phyloP scores from a whole-genome alignment of 139 green algal species.

The Coccomyxa sp. region DNA sequence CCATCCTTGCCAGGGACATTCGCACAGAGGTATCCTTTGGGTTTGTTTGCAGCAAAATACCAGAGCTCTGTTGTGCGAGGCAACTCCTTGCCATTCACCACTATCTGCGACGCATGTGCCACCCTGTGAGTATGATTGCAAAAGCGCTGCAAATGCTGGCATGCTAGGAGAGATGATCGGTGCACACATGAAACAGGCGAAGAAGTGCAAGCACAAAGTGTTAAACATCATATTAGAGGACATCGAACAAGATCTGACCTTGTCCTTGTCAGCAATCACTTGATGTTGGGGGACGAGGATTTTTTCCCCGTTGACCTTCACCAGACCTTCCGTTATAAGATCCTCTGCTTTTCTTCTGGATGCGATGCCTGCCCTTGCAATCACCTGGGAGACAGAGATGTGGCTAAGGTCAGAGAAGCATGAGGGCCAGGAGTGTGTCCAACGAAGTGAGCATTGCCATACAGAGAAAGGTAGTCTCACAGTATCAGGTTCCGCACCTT shows the following conservation, averaged over 20 bases:
- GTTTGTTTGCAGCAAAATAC: constrained; percentile 70
- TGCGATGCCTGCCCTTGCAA: constrained; percentile 77
- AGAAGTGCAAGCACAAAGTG: not conserved
- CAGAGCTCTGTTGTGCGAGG: constrained; percentile 12
- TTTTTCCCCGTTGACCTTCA: constrained; percentile 77
- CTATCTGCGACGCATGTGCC: constrained; percentile 7
- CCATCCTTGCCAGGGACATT: constrained; percentile 9
- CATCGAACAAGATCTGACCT: too few relatives aligned
- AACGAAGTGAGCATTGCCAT: too few relatives aligned
- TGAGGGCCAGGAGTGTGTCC: too few relatives aligned
- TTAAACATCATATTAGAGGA: not conserved
- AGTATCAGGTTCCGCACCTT: too few relatives aligned
- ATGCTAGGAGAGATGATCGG: not conserved
- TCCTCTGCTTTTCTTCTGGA: constrained; percentile 77
- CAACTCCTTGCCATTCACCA: constrained; percentile 48
- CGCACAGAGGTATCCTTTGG: constrained; percentile 60
- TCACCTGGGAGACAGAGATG: constrained; percentile 41
- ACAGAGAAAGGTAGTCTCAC: too few relatives aligned
- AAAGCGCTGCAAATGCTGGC: not conserved
- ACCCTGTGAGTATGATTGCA: not conserved
- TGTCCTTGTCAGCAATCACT: constrained; percentile 49
- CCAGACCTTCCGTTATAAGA: constrained; percentile 69
- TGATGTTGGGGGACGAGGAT: constrained; percentile 53
- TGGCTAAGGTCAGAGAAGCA: too few relatives aligned
- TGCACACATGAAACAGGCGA: not conserved